Conservation (phyloP, 768 basidiomycete species). For the Filobasidium floriforme region DNA sequence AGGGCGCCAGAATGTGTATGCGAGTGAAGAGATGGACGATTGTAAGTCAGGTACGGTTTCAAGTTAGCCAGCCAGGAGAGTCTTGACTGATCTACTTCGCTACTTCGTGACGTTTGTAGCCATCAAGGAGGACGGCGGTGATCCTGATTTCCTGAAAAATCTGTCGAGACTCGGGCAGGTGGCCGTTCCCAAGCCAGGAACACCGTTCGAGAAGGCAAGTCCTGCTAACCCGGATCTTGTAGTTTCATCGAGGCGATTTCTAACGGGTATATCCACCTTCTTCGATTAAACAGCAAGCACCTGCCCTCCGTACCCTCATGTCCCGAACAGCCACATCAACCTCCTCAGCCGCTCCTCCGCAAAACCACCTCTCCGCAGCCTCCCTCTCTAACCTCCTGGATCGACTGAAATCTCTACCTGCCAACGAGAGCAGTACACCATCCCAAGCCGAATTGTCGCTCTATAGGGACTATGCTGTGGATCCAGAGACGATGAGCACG, state of each 20-base stretch:
- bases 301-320: conserved; percentile 37
- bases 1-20: conserved; percentile 27
- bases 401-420: conserved; percentile 30
- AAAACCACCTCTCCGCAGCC: conserved; percentile 33
- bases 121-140: conserved; percentile 35
- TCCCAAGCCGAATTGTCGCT: conserved; percentile 20
- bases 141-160: conserved; percentile 43
- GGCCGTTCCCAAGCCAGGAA: conserved; percentile 34
- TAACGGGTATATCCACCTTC: not conserved
- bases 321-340: conserved; percentile 28
- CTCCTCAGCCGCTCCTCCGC: conserved; percentile 18
- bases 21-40: conserved; percentile 41
- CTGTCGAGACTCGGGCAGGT: conserved; percentile 40
- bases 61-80: not conserved
- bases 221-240: not conserved
- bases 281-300: conserved; percentile 28
- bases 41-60: conserved; percentile 25
- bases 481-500: conserved; percentile 26
- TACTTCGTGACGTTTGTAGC: conserved; percentile 21
- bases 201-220: conserved; percentile 30
- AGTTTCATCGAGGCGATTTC: not conserved
- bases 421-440: conserved; percentile 6
- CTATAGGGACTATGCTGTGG: conserved; percentile 35
- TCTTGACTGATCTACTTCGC: not conserved
- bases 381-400: conserved; percentile 38